Base-by-base conservation (phyloP, 768 basidiomycete genomes). In the Rhodosporidiobolus sp. region DNA sequence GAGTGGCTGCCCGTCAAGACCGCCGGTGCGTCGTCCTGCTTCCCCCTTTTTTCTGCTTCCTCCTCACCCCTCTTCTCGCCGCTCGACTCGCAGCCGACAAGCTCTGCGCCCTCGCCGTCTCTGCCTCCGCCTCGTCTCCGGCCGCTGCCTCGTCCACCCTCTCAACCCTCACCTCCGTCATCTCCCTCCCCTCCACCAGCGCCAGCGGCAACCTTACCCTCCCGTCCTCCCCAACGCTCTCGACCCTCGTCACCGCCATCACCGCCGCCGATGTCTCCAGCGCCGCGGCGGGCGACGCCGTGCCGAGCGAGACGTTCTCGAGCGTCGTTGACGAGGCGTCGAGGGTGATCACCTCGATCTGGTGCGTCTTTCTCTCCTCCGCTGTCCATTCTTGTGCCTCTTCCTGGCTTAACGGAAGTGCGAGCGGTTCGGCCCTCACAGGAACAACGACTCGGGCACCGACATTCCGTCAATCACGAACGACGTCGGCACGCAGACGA, bases 381-480 rank as follows among this genome's bases (percentile, higher is more conserved):
- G 7, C 46, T 43, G 6, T 34, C 30, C 30, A 10, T 45, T 30
- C 38, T 32, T 49, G 38, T 43, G 38, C 38, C 28, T 43, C 53
- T 20, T 32, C 49, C 28, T n/a, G 32, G 16, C 16, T 0, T 26
- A 22, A 11, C 34, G 32, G 10, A 10, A 10, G 10, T 17, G 2
- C 35, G 10, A 8, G 6, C 30, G 20, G 1, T 17, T 6, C 6
- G 11, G 56, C 24, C 4, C 22, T 24, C 2, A 10, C 58, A 75
- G 74, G 74, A 72, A 75, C 63, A 72, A 75, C 63, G 70, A 75
- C 50, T 62, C 63, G 4, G 74, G 74, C n/a, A 72, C 74, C 12
- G 63, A 56, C 45, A 57, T 75, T 34, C 74, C 74, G 24, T 43
- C 59, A 22, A 69, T 75, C 60, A 34, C 62, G 9, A 68, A 75